Evolutionary conservation across 1,284 basidiomycete species (phyloP).

Genomic region (Inonotus hispidus): DNA sequence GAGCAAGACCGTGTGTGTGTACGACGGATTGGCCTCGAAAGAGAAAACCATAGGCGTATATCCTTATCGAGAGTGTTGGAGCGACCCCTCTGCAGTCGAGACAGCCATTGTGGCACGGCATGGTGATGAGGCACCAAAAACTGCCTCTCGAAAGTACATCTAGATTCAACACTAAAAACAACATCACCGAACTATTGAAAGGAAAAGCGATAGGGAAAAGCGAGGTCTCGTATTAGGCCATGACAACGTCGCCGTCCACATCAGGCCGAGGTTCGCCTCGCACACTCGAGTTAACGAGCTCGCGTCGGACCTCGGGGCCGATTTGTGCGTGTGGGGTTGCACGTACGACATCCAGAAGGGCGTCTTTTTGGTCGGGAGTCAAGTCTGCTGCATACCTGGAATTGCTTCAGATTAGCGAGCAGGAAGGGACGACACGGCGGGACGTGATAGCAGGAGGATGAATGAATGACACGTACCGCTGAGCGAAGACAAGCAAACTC

Average conservation of each 20-base stretch:
- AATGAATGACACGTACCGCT: constrained; percentile 56
- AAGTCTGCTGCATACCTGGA: constrained; percentile 91
- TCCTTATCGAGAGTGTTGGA: too few species aligned
- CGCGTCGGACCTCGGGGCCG: constrained; percentile 84
- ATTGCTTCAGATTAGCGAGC: not conserved
- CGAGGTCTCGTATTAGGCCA: constrained; percentile 30
- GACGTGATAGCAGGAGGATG: not conserved
- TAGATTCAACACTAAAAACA: not conserved
- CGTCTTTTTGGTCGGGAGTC: constrained; percentile 97
- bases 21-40: too few species aligned
- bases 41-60: too few species aligned
- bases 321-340: constrained; percentile 88
- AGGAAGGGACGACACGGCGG: too few species aligned
- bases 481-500: constrained; percentile 89
- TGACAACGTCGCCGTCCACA: constrained; percentile 51
- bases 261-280: constrained; percentile 61
- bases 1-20: too few species aligned
- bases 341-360: constrained; percentile 89
- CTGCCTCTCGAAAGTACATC: too few species aligned
- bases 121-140: too few species aligned
- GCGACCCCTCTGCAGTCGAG: too few species aligned
- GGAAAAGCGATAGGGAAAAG: too few species aligned
- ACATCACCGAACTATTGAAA: not conserved
- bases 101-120: too few species aligned
- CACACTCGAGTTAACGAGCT: constrained; percentile 70